phyloP scores from a whole-genome alignment of 2,329 filamentous ascomycete genomes.

The Cladosporium sp. region DNA sequence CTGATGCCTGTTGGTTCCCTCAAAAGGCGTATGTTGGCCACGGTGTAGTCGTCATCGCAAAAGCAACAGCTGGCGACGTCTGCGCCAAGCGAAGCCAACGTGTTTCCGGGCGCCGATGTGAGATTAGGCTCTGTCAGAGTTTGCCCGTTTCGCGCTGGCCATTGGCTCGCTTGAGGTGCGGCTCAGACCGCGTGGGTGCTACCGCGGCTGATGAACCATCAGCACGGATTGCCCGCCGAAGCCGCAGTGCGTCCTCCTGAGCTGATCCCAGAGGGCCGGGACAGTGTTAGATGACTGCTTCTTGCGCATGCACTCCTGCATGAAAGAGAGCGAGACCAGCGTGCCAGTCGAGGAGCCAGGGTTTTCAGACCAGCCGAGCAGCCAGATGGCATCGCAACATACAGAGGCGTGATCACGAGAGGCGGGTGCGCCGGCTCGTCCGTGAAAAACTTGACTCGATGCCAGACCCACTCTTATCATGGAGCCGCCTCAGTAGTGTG shows the following conservation, averaged over 20 bases:
- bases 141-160: neutral
- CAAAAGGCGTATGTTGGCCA: neutral
- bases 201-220: neutral
- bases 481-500: constrained; percentile 8
- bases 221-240: constrained; percentile 4
- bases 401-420: neutral
- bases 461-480: constrained; percentile 4
- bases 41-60: constrained; percentile 2
- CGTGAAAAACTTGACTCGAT: constrained; percentile 8
- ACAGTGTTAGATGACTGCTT: neutral
- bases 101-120: constrained; percentile 6
- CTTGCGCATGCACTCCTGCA: neutral
- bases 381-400: too few species aligned
- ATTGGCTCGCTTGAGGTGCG: neutral
- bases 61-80: constrained; percentile 3
- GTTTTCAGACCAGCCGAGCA: neutral
- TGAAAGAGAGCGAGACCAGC: neutral
- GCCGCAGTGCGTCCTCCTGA: neutral
- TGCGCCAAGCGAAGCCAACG: constrained; percentile 8
- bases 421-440: neutral
- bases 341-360: neutral
- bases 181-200: neutral
- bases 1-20: neutral
- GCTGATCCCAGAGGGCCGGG: neutral
- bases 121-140: constrained; percentile 9